phyloP scores from a whole-genome alignment of 2,329 filamentous ascomycete genomes.

The Trichophyton schoenleinii region DNA sequence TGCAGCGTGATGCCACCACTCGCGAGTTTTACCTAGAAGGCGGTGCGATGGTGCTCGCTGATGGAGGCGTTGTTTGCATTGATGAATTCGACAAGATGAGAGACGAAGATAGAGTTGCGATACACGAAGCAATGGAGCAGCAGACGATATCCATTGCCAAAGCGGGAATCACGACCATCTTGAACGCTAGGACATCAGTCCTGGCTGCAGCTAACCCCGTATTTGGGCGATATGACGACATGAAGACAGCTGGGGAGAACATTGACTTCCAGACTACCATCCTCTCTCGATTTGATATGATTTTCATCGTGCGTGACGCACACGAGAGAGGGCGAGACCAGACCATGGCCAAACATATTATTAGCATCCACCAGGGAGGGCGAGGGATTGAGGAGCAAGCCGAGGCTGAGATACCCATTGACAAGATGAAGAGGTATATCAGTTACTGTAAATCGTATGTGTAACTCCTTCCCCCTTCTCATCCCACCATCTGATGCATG shows the following conservation, averaged over 20 bases:
- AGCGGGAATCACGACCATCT: slow-evolving; percentile 93
- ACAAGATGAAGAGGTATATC: slow-evolving; percentile 95
- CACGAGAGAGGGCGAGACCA: slow-evolving; percentile 84
- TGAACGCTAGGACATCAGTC: slow-evolving; percentile 91
- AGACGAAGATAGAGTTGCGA: slow-evolving; percentile 92
- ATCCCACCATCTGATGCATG: slow-evolving; percentile 12
- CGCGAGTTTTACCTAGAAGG: slow-evolving; percentile 97
- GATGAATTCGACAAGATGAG: slow-evolving; percentile 99
- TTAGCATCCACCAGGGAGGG: slow-evolving; percentile 91
- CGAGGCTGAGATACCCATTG: slow-evolving; percentile 80
- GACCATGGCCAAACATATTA: slow-evolving; percentile 89
- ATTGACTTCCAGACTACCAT: slow-evolving; percentile 99
- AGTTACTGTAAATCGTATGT: slow-evolving; percentile 89
- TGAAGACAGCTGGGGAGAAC: slow-evolving; percentile 95
- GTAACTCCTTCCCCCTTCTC: background rate
- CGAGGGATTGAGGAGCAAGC: slow-evolving; percentile 67
- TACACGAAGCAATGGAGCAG: slow-evolving; percentile 99
- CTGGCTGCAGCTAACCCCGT: slow-evolving; percentile 93
- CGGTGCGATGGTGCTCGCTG: slow-evolving; percentile 94
- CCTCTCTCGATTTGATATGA: slow-evolving; percentile 97
- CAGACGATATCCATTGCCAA: slow-evolving; percentile 99
- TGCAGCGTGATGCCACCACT: slow-evolving; percentile 82
- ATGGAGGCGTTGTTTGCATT: slow-evolving; percentile 94
- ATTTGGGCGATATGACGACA: slow-evolving; percentile 93
- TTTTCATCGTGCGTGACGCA: slow-evolving; percentile 95